phyloP scores from a whole-genome alignment of 805 yeast species.

The Candida easanensis region DNA sequence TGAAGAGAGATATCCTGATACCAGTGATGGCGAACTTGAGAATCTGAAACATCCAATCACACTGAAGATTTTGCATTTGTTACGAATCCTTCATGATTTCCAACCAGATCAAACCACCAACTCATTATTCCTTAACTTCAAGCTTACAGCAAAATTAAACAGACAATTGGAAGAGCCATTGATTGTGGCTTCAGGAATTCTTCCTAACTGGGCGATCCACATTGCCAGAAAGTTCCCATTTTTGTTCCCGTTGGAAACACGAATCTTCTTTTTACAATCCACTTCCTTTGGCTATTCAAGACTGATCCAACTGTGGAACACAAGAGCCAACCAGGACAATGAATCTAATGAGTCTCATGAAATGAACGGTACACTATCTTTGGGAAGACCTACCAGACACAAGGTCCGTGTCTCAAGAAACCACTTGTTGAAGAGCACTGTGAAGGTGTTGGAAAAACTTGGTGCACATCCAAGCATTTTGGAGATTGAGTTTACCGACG shows the following conservation, averaged over 20 bases:
- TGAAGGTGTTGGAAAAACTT: constrained; percentile 71
- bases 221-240: constrained; percentile 77
- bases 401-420: constrained; percentile 76
- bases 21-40: constrained; percentile 28
- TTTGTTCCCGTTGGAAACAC: constrained; percentile 77
- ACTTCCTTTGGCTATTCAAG: constrained; percentile 92
- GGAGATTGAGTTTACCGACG: constrained; percentile 86
- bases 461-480: constrained; percentile 78
- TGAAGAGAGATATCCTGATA: constrained; percentile 30
- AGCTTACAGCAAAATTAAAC: constrained; percentile 79
- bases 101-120: constrained; percentile 1
- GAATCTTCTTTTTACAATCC: constrained; percentile 74
- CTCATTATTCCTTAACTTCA: constrained; percentile 62
- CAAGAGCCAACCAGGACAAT: constrained; percentile 41
- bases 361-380: constrained; percentile 28
- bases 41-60: constrained; percentile 31
- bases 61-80: constrained; percentile 40
- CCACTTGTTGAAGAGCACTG: constrained; percentile 69
- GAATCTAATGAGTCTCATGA: constrained; percentile 31
- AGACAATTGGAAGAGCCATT: constrained; percentile 88
- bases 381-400: constrained; percentile 77
- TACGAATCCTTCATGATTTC: constrained; percentile 44
- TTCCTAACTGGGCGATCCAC: constrained; percentile 82
- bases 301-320: constrained; percentile 74
- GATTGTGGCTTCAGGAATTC: constrained; percentile 77